Base-by-base conservation (phyloP, 1,139 yeast genomes). In the Geotrichum histeridarum region DNA sequence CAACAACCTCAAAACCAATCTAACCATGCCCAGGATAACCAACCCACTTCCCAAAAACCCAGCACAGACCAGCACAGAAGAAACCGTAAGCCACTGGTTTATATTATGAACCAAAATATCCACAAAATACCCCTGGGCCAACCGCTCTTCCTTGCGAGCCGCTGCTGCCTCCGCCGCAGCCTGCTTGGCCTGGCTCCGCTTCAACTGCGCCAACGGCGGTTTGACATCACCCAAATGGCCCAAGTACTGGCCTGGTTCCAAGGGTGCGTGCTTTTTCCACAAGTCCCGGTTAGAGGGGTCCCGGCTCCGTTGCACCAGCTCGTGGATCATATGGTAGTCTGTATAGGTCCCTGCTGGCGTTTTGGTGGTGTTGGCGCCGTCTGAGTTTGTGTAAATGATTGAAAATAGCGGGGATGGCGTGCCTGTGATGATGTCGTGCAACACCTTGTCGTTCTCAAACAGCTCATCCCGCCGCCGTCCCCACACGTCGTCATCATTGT, bases 381-480 rank as follows among this genome's bases (percentile, higher is more conserved):
- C 32, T 1, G 53, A 31, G 41, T 54, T 44, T 9, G 68, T 64
- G 54, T 64, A 66, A n/a, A 67, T 55, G 37, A 67, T 54, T 2
- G 68, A 54, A 44, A 58, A 64, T 44, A 63, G 62, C n/a, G 70
- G 68, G n/a, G 68, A 61, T 8, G 70, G 70, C 3, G 67, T 62
- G 8, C 55, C 57, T 43, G 56, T 43, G 22, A 67, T 46, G n/a
- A 59, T 56, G 5, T 59, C 61, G 32, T 66, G 68, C 8, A 82
- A 62, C 55, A 76, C 69, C 51, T 74, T 76, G 67, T 87, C 95
- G 57, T 80, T 75, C 14, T 70, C 65, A 27, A 58, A 57, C 46
- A 78, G 60, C 7, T 71, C 68, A 30, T 67, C 64, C 1, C 61
- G 62, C 43, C 79, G 65, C 9, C 55, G 55, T 15, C 48, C 48